Evolutionary conservation across 306 rosid species (phyloP), one percentile per base, ranked within the genome.

Genomic region (Trichosanthes cucumerina): DNA sequence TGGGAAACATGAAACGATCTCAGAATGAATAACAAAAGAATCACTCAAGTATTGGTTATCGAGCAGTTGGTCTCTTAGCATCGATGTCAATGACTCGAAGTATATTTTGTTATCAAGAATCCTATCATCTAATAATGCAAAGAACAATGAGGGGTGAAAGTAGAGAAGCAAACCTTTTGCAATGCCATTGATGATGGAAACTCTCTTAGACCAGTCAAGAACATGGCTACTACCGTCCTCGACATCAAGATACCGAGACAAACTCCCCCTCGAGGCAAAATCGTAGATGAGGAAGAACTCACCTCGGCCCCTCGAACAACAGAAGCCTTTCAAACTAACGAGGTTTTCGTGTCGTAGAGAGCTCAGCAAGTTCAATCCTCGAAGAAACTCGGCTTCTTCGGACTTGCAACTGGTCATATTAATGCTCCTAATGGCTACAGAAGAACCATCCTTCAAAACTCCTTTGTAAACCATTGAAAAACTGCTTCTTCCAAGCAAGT

Each of bases 281-380:
- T 91, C 97, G 82, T 92, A 91, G 85, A 95, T 84, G 63, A 95
- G 97, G 83, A 84, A 95, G 81, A 97, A 92, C 83, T 91, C 99
- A 71, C 97, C 95, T 82, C 99, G 87, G 41, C 97, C 84, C 41
- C 86, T 88, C 4, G 99, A 95, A 89, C 97, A 92, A 84, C 99
- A 95, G 79, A 92, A 95, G 70, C 99, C 99, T 86, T 91, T 91
- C 82, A 95, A 69, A 80, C 81, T 88, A 63, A 85, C 91, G 38
- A 95, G 85, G 80, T 95, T 95, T 83, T 87, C 92, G 64, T 95
- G 97, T 73, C 85, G 84, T 75, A 95, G 80, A 21, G 99, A 92
- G 75, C 90, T 84, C 50, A 92, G 56, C 23, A 92, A 80, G 74
- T 77, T 80, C 85, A 95, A 78, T 31, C 97, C 99, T 53, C 83